Evolutionary conservation across 495 filamentous ascomycete species (phyloP).

Genomic region (Halenospora varia): DNA sequence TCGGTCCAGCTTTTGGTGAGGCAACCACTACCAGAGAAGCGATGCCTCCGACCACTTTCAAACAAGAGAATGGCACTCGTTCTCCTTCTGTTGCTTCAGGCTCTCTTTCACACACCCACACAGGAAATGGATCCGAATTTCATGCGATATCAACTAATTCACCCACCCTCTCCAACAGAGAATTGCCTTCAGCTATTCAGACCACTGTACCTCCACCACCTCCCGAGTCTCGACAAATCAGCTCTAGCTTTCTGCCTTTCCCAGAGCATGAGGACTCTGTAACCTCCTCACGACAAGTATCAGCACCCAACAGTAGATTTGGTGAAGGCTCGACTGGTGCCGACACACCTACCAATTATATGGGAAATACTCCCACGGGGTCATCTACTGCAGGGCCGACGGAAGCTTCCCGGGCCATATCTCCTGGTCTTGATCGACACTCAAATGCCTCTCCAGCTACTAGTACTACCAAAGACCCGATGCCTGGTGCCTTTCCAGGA

Average conservation of each 20-base stretch:
- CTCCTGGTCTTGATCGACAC: slow-evolving; percentile 24
- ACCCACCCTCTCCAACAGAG: slow-evolving; percentile 6
- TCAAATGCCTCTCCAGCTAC: slow-evolving; percentile 24
- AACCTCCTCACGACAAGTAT: slow-evolving; percentile 73
- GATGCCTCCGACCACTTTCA: slow-evolving; percentile 61
- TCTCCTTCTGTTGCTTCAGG: slow-evolving; percentile 6
- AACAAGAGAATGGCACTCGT: slow-evolving; percentile 41
- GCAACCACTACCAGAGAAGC: slow-evolving; percentile 36
- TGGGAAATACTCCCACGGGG: slow-evolving; percentile 31
- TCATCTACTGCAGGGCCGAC: slow-evolving; percentile 20
- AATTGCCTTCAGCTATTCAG: slow-evolving; percentile 5
- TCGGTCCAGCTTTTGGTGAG: slow-evolving; percentile 64
- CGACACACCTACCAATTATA: slow-evolving; percentile 55
- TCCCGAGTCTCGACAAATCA: slow-evolving; percentile 67
- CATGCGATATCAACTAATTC: slow-evolving; percentile 16
- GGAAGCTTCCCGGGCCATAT: slow-evolving; percentile 26
- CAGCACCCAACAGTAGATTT: slow-evolving; percentile 72
- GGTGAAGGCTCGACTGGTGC: slow-evolving; percentile 49
- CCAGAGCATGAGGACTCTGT: slow-evolving; percentile 60
- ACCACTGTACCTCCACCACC: slow-evolving; percentile 46
- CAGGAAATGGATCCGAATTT: slow-evolving; percentile 9
- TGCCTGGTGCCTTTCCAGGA: slow-evolving; percentile 57
- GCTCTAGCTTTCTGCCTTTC: slow-evolving; percentile 66
- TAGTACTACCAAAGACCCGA: slow-evolving; percentile 31
- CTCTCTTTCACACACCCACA: slow-evolving; percentile 4